A percentile compares a stretch with the other conserved stretches of the same genome.
These are phyloP conservation scores for Puya raimondii DNA, from an alignment of 176 grass and related monocot genomes.

Conservation along the genomic window DNA sequence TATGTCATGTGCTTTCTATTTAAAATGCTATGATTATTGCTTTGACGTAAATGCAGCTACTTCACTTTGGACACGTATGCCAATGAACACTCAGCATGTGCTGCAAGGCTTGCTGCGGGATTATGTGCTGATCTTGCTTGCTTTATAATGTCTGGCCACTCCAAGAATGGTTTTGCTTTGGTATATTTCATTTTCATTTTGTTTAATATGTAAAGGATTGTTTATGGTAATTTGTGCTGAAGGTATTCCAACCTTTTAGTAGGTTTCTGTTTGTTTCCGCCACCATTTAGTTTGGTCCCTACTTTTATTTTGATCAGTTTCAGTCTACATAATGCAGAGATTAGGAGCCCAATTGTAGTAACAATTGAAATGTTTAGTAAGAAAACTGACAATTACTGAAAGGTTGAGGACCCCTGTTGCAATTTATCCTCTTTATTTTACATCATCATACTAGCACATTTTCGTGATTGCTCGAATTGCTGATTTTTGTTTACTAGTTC, in stretches of 20 bases:
- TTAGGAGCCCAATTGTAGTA: not conserved
- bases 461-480: no score
- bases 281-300: not conserved
- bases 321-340: slow-evolving; percentile 10
- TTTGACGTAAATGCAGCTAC: slow-evolving; percentile 55
- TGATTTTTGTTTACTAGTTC: not conserved
- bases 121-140: slow-evolving; percentile 90
- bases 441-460: no score
- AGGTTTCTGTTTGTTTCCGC: no score
- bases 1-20: not conserved
- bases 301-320: slow-evolving; percentile 5
- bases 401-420: no score
- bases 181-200: slow-evolving; percentile 31
- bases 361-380: not conserved
- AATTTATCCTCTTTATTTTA: no score
- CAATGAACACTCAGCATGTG: slow-evolving; percentile 84
- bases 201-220: slow-evolving; percentile 10
- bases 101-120: slow-evolving; percentile 86
- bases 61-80: slow-evolving; percentile 95
- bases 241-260: no score
- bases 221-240: no score
- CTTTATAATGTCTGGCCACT: slow-evolving; percentile 54
- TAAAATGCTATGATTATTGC: slow-evolving; percentile 19
- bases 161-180: slow-evolving; percentile 88
- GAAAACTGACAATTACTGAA: not conserved